phyloP scores from a whole-genome alignment of 202 grass and related monocot species.

The Bolboschoenoplectus hybrid region DNA sequence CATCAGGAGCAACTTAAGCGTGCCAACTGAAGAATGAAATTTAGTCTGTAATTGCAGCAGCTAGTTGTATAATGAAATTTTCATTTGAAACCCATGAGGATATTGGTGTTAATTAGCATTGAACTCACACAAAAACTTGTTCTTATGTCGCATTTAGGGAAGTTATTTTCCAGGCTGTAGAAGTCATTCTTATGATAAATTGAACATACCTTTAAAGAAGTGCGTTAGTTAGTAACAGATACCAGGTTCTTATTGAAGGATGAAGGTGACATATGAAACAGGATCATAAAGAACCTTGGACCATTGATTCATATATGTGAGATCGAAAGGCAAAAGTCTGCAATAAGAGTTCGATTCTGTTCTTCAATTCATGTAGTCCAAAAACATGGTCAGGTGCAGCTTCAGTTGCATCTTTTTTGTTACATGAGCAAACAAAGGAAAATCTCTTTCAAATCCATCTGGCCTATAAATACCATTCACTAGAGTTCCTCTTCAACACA shows the following conservation, averaged over 20 bases:
- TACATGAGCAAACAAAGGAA: not conserved
- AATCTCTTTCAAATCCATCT: not conserved
- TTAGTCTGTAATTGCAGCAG: no score
- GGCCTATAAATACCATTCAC: constrained; percentile 1
- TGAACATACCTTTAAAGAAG: not conserved
- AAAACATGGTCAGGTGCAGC: constrained; percentile 29
- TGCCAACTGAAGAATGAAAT: not conserved
- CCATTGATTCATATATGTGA: not conserved
- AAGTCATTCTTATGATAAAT: not conserved
- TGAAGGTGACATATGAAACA: not conserved
- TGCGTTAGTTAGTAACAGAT: not conserved
- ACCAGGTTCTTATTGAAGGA: not conserved
- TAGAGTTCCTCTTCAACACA: not conserved
- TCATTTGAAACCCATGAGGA: not conserved
- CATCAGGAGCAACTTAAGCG: not conserved
- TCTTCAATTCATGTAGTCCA: constrained; percentile 12
- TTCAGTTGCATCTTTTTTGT: not conserved
- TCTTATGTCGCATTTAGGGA: not conserved
- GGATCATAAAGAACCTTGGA: not conserved
- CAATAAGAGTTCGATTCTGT: not conserved
- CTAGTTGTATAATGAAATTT: not conserved
- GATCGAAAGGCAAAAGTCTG: not conserved
- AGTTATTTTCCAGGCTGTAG: no score
- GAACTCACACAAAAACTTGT: not conserved
- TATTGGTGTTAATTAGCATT: not conserved